Conservation (phyloP, 352 stramenopile genomes). For the Phytophthora syringae region DNA sequence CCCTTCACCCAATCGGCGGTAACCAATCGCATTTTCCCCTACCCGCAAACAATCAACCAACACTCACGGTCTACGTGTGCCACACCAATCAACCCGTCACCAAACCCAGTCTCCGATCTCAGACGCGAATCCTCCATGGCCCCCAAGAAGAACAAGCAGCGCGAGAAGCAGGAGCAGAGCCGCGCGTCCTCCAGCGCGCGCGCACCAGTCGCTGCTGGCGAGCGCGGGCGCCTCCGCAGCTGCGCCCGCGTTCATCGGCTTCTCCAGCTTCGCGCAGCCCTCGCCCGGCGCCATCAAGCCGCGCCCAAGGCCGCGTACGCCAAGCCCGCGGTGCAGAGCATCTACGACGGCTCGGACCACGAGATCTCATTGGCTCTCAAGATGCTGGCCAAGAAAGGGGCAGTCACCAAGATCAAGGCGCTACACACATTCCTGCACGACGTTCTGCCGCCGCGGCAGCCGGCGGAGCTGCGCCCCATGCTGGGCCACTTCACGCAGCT, state of each 20-base stretch:
- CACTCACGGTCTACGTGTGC: constrained; percentile 24
- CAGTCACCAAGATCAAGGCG: constrained; percentile 85
- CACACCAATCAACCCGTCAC: background rate
- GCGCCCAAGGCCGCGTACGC: constrained; percentile 13
- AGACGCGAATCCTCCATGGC: constrained; percentile 24
- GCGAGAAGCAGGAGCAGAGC: constrained; percentile 86
- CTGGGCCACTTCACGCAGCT: constrained; percentile 80
- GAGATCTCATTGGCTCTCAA: constrained; percentile 83
- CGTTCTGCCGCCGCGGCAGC: constrained; percentile 67
- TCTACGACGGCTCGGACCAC: constrained; percentile 84
- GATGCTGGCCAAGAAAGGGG: constrained; percentile 86
- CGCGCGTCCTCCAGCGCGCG: constrained; percentile 81
- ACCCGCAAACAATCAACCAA: constrained; percentile 27
- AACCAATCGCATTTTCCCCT: constrained; percentile 19
- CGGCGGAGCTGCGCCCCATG: constrained; percentile 68
- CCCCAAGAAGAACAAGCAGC: constrained; percentile 89
- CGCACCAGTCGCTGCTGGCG: constrained; percentile 65
- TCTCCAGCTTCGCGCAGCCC: constrained; percentile 64
- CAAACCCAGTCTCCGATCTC: background rate
- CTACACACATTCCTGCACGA: constrained; percentile 64
- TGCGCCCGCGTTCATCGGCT: constrained; percentile 69
- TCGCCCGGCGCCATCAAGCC: constrained; percentile 24
- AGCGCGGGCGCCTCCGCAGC: constrained; percentile 29
- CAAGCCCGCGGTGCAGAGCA: constrained; percentile 42
- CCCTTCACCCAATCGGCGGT: constrained; percentile 15